Base-by-base conservation (phyloP, 495 filamentous ascomycete species). In the Neurospora hispaniola region DNA sequence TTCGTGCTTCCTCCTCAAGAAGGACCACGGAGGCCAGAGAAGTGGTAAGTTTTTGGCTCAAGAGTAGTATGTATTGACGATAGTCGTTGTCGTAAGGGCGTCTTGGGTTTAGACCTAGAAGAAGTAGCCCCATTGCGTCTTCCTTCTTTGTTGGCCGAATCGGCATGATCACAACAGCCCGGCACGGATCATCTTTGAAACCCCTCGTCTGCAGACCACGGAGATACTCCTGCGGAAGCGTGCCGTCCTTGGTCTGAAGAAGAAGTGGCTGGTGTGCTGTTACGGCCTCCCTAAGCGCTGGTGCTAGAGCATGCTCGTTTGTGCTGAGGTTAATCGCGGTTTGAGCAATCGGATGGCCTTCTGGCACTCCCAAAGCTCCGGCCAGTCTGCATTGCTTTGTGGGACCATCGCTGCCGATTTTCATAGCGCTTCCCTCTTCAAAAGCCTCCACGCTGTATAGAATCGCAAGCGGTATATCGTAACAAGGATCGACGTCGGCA, bases 41-140 rank as follows among this genome's bases (percentile, higher is more conserved):
- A 9, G 89, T 91, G 6, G 87, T 85, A 38, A 91, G 78, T 74
- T 91, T 89, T 39, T 89, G 84, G 74, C 82, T 87, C 7, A 91
- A 80, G 12, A 91, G 81, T 70, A 89, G 86, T 14, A 91, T 83
- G 74, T 88, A 91, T 18, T 90, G 83, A 41, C 83, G 85, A 71
- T 91, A 91, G 76, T 91, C 89, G 76, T 90, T 88, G 78, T 91
- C 89, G 75, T 89, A 90, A 0, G 89, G 89, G 66, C 89, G 81
- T 41, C 89, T 78, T 38, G 89, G 88, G 78, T 91, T 91, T 10
- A 90, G 77, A 27, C 89, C 89, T 69, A 91, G 81, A 6, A 90
- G 81, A 31, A 91, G 79, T 54, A 90, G 85, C 0, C 89, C 89
- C 69, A 90, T 81, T 2, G 79, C 80, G 2, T 82, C 84, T 31